phyloP scores from a whole-genome alignment of 83 land plant genomes.

The Picea abies region DNA sequence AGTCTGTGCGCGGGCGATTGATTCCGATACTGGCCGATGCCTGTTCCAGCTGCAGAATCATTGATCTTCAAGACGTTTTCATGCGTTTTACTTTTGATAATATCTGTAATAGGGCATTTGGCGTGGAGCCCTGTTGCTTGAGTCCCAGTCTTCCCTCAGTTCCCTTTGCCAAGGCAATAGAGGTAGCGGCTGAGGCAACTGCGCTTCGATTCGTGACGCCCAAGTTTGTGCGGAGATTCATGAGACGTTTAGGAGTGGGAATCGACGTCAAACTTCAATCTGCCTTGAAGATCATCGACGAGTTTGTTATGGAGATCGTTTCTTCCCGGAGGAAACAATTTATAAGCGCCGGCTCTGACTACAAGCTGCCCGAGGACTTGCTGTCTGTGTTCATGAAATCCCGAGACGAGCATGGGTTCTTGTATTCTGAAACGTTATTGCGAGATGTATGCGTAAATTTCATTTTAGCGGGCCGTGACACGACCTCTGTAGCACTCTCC shows the following conservation, averaged over 20 bases:
- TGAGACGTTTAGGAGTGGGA: conserved; percentile 34
- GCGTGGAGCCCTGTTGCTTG: conserved; percentile 72
- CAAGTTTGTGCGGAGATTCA: conserved; percentile 9
- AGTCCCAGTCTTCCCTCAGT: conserved; percentile 41
- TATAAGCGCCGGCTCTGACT: conserved; percentile 24
- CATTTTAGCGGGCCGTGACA: conserved; percentile 88
- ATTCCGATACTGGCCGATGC: conserved; percentile 41
- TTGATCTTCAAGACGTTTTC: conserved; percentile 65
- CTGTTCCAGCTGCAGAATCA: background rate
- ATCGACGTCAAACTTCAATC: conserved; percentile 41
- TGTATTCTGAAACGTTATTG: conserved; percentile 61
- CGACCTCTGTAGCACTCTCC: conserved; percentile 74
- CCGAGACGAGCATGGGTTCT: conserved; percentile 33
- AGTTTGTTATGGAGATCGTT: conserved; percentile 52
- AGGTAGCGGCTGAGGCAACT: conserved; percentile 60
- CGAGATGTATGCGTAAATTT: conserved; percentile 76
- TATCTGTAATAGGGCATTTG: conserved; percentile 74
- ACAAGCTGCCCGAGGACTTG: background rate
- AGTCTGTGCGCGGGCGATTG: conserved; percentile 51
- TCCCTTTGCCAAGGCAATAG: conserved; percentile 72
- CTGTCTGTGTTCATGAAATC: conserved; percentile 15
- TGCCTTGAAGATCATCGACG: conserved; percentile 45
- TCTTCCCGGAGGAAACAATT: conserved; percentile 41
- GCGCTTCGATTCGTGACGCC: conserved; percentile 62
- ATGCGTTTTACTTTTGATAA: conserved; percentile 75